These are phyloP conservation scores for Chrysopogon serrulatus DNA, from an alignment of 176 grass and related monocot genomes.

Conservation along the genomic window DNA sequence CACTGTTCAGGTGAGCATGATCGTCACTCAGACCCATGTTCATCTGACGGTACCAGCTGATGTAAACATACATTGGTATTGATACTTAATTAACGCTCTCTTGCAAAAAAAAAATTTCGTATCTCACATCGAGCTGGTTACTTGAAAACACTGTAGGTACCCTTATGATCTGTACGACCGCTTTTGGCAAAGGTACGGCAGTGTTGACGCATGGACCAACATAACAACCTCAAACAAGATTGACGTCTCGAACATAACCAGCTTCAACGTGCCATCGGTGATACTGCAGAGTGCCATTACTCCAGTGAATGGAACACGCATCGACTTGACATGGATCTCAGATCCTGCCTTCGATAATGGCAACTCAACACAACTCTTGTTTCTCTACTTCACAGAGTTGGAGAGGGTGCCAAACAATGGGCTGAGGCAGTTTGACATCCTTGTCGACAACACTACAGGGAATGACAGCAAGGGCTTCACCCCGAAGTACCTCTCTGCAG, in stretches of 20 bases:
- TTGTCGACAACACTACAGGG: background rate
- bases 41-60: background rate
- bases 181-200: slow-evolving; percentile 27
- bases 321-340: slow-evolving; percentile 29
- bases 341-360: background rate
- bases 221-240: background rate
- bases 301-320: slow-evolving; percentile 9
- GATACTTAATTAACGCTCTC: too few species aligned
- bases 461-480: background rate
- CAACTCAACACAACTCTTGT: slow-evolving; percentile 1
- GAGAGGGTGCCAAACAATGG: background rate
- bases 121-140: background rate
- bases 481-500: slow-evolving; percentile 22
- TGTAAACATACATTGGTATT: background rate
- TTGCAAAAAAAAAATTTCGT: background rate
- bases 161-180: slow-evolving; percentile 37
- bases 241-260: background rate
- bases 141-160: slow-evolving; percentile 38
- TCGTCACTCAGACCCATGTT: too few species aligned
- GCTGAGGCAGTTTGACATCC: slow-evolving; percentile 20
- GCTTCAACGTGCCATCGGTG: background rate
- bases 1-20: background rate
- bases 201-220: slow-evolving; percentile 4
- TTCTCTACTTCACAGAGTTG: slow-evolving; percentile 51
- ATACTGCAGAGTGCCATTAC: slow-evolving; percentile 36